Percentiles rank a stretch among this genome's conserved stretches.
Evolutionary conservation across 176 grass and related monocot genomes (phyloP).

Genomic region (Paspalum notatum): DNA sequence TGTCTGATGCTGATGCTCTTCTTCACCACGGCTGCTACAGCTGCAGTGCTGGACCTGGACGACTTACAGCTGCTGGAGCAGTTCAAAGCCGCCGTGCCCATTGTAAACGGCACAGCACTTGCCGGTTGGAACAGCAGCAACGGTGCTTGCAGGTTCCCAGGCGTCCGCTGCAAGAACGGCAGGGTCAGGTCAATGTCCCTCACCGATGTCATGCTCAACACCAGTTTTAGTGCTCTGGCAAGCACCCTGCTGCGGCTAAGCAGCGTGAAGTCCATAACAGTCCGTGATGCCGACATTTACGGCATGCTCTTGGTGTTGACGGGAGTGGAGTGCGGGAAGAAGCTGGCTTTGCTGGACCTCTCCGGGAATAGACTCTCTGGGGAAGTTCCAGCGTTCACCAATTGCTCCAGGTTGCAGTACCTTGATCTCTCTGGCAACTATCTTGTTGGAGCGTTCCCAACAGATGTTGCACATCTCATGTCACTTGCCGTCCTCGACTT

Average conservation of each 20-base stretch:
- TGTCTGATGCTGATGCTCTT: background rate
- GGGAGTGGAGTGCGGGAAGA: background rate
- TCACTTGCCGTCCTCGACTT: constrained; percentile 42
- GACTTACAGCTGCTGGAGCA: constrained; percentile 40
- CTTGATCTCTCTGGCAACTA: constrained; percentile 62
- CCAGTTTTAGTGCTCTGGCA: background rate
- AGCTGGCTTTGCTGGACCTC: constrained; percentile 44
- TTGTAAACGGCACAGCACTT: background rate
- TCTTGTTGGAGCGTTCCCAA: constrained; percentile 39
- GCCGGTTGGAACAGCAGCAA: constrained; percentile 29
- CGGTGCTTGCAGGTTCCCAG: constrained; percentile 43
- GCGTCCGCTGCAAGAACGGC: constrained; percentile 37
- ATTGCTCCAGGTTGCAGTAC: constrained; percentile 49
- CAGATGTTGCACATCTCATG: constrained; percentile 38
- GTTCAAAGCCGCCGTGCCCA: constrained; percentile 36
- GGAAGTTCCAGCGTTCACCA: constrained; percentile 45
- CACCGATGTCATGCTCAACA: constrained; percentile 27
- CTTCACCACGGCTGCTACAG: background rate
- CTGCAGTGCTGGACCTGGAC: constrained; percentile 12
- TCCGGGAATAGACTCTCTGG: constrained; percentile 46
- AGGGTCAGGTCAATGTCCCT: constrained; percentile 46
- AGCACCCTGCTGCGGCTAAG: constrained; percentile 28
- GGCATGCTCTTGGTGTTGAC: constrained; percentile 2
- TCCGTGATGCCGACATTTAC: constrained; percentile 38
- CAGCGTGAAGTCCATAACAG: constrained; percentile 33